Evolutionary conservation across 2,329 filamentous ascomycete species (phyloP).

Genomic region (Epichloe festucae): DNA sequence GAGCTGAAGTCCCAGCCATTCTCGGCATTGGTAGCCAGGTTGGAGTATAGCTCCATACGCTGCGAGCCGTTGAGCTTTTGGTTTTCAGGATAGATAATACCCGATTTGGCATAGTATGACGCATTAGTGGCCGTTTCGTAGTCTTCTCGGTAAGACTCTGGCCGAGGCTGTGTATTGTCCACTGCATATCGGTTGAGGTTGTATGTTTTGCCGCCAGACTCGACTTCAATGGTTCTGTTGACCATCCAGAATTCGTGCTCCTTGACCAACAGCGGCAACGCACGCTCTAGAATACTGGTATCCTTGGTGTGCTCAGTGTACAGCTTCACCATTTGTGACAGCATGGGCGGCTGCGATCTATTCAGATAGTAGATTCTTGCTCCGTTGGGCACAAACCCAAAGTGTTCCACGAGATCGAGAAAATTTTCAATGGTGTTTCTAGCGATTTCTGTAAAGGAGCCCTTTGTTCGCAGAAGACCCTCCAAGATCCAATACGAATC

Average conservation of each 20-base stretch:
- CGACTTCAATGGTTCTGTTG: slow-evolving; percentile 45
- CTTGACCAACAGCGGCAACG: slow-evolving; percentile 47
- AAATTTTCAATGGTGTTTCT: slow-evolving; percentile 60
- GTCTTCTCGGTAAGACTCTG: slow-evolving; percentile 55
- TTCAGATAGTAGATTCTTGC: slow-evolving; percentile 56
- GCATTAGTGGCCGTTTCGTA: slow-evolving; percentile 51
- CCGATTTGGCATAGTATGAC: slow-evolving; percentile 46
- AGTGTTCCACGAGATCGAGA: slow-evolving; percentile 49
- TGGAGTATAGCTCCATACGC: slow-evolving; percentile 41
- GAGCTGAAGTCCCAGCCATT: slow-evolving; percentile 51
- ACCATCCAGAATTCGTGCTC: slow-evolving; percentile 51
- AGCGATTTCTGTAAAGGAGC: slow-evolving; percentile 48
- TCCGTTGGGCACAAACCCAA: slow-evolving; percentile 56
- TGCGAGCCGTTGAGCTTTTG: slow-evolving; percentile 37
- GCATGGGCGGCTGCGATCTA: slow-evolving; percentile 52
- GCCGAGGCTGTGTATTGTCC: slow-evolving; percentile 50
- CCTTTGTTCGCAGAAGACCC: slow-evolving; percentile 50
- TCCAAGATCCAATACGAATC: slow-evolving; percentile 58
- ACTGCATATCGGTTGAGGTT: slow-evolving; percentile 47
- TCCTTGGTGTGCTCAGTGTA: slow-evolving; percentile 56
- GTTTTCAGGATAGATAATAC: slow-evolving; percentile 43
- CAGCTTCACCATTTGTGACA: slow-evolving; percentile 51
- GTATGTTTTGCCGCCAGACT: slow-evolving; percentile 33
- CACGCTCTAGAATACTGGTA: slow-evolving; percentile 43
- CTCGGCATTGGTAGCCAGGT: slow-evolving; percentile 53